Evolutionary conservation across 257 asterid genomes (phyloP).

Genomic region (Prunella vulgaris): DNA sequence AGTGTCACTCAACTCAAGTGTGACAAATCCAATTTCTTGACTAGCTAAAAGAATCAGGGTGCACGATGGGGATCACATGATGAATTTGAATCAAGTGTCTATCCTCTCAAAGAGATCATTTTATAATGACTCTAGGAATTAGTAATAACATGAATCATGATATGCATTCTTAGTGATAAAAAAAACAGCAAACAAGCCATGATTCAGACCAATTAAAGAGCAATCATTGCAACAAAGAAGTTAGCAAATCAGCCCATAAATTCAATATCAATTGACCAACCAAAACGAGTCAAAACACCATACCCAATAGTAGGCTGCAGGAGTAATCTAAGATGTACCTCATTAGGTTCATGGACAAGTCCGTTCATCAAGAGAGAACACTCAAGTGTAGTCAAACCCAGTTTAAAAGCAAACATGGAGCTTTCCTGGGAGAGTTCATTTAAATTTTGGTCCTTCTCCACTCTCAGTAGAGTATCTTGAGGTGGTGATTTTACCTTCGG

Average conservation of each 20-base stretch:
- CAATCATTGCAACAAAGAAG: neutral
- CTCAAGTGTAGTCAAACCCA: slow-evolving; percentile 74
- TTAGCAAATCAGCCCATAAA: slow-evolving; percentile 3
- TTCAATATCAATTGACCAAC: slow-evolving; percentile 10
- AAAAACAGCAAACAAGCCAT: neutral
- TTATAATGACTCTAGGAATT: neutral
- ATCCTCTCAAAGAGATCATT: neutral
- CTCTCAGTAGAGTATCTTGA: slow-evolving; percentile 74
- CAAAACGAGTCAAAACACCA: slow-evolving; percentile 11
- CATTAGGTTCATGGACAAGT: slow-evolving; percentile 82
- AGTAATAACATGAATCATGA: slow-evolving; percentile 1
- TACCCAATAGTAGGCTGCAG: neutral
- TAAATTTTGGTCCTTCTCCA: slow-evolving; percentile 69
- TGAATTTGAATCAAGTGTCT: neutral
- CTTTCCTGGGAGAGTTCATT: slow-evolving; percentile 61
- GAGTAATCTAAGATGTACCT: slow-evolving; percentile 46
- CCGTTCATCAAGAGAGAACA: slow-evolving; percentile 94
- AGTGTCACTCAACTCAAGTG: neutral
- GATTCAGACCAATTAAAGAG: neutral
- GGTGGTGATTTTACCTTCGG: slow-evolving; percentile 77
- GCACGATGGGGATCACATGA: neutral
- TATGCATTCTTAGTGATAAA: neutral
- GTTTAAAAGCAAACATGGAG: slow-evolving; percentile 76
- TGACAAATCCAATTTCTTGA: neutral
- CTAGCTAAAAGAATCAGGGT: neutral